Conservation (phyloP, 306 rosid species). For the Sophora flavescens region DNA sequence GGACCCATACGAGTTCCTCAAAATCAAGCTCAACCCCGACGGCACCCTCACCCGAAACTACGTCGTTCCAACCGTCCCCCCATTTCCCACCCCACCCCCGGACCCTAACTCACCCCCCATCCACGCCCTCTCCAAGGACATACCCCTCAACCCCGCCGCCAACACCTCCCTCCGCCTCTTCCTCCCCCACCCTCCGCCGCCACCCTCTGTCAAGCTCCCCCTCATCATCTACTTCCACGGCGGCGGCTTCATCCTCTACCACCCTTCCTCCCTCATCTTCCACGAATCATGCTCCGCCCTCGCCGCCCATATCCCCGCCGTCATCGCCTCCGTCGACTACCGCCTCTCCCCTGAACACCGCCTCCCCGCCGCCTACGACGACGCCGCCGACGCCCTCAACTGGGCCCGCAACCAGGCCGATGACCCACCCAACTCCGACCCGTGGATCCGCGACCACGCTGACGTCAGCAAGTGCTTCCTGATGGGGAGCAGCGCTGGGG, state of each 20-base stretch:
- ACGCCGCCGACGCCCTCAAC: slow-evolving; percentile 63
- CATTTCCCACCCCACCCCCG: slow-evolving; percentile 32
- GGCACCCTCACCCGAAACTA: slow-evolving; percentile 64
- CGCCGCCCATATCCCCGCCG: slow-evolving; percentile 43
- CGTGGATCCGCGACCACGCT: slow-evolving; percentile 62
- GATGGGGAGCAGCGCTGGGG: slow-evolving; percentile 79
- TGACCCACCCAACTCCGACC: slow-evolving; percentile 44
- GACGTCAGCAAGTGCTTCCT: slow-evolving; percentile 60
- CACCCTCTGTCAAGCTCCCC: slow-evolving; percentile 45
- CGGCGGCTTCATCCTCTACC: slow-evolving; percentile 82
- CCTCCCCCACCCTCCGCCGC: slow-evolving; percentile 55
- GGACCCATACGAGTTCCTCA: slow-evolving; percentile 60
- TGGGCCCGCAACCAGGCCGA: slow-evolving; percentile 59
- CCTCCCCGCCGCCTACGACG: slow-evolving; percentile 87
- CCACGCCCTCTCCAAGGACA: slow-evolving; percentile 60
- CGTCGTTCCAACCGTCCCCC: slow-evolving; percentile 39
- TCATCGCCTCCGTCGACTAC: slow-evolving; percentile 70
- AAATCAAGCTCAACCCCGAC: slow-evolving; percentile 61
- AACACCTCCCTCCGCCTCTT: slow-evolving; percentile 71
- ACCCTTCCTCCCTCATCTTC: slow-evolving; percentile 57
- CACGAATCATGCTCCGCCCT: slow-evolving; percentile 56
- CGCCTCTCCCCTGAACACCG: slow-evolving; percentile 89
- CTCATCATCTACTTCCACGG: slow-evolving; percentile 71
- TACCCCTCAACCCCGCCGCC: slow-evolving; percentile 57
- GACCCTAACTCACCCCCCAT: neutral